Evolutionary conservation across 2,329 filamentous ascomycete species (phyloP), one percentile per base, ranked within the genome.

Genomic region (Cercospora beticola): DNA sequence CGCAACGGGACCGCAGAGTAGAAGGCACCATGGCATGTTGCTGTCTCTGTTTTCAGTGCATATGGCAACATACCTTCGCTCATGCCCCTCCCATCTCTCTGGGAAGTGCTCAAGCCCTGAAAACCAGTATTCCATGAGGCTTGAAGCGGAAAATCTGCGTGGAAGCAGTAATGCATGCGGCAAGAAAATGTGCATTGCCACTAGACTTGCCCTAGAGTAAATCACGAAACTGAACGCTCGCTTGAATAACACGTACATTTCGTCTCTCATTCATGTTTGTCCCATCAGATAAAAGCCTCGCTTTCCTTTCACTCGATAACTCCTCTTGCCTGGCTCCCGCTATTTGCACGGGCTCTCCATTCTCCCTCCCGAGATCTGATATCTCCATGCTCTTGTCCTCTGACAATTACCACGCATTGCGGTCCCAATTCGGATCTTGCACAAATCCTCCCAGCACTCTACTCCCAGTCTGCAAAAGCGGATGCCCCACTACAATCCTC

Each of bases 391-490:
- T 54, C 18, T 54, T 21, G 49, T 54, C 3, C 49, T 43, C 36
- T n/a, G 6, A n/a, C 0, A 16, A 58, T 62, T 33, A 95, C 92
- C 92, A 95, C 54, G 92, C 91, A 82, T 94, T 94, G 70, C 92
- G 89, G 83, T 97, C 93, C 93, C 93, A 97, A 82, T 92, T 93
- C 21, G 91, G 91, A 81, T 93, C 95, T 83, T 99, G 95, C 78
- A 99, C 94, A 84, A 98, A 99, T 31, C 92, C 92, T 12, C 94
- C 94, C 76, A 99, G 82, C 68, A 99, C 95, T 83, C 98, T 97
- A 81, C 93, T 97, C 63, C 95, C 95, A 31, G 95, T 99, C 87
- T 99, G 95, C 82, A 99, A 82, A 76, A 99, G 85, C 75, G 95
- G 95, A 81, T 99, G 95, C 0, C 95, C 94, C 0, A 97, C 95